phyloP scores from a whole-genome alignment of 495 filamentous ascomycete genomes.

The Letharia lupina region DNA sequence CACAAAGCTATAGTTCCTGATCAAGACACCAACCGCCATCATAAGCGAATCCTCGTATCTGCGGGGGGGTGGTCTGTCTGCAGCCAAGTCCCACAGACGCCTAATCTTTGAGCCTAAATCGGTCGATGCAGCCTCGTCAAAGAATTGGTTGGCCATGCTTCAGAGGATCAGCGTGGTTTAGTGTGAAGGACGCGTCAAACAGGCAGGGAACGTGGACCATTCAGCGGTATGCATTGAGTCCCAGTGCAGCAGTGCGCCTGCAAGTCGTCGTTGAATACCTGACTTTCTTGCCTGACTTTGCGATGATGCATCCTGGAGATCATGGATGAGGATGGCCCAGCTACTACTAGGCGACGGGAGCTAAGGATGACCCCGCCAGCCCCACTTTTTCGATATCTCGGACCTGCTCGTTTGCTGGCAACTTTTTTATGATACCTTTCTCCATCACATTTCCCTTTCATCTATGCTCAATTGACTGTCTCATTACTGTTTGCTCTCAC shows the following conservation, averaged over 20 bases:
- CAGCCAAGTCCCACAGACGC: neutral
- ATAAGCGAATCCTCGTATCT: neutral
- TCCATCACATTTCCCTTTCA: conserved; percentile 13
- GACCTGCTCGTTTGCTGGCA: conserved; percentile 1
- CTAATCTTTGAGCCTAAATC: conserved; percentile 11
- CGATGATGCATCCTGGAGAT: neutral
- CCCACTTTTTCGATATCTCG: conserved; percentile 4
- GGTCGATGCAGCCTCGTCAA: conserved; percentile 3
- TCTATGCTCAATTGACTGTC: neutral
- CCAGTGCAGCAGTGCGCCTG: neutral
- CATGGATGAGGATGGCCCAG: neutral
- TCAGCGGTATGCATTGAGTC: neutral
- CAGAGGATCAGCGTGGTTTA: neutral
- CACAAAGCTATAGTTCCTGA: conserved; percentile 11
- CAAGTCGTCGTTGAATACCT: neutral
- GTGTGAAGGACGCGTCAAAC: conserved; percentile 9
- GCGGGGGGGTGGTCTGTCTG: neutral
- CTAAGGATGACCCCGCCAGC: conserved; percentile 6
- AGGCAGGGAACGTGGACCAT: conserved; percentile 1
- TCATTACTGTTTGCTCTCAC: neutral
- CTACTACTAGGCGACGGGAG: neutral
- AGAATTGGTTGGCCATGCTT: conserved; percentile 6
- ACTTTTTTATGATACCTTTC: neutral
- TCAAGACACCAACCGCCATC: neutral
- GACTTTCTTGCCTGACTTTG: neutral